Evolutionary conservation across 306 rosid species (phyloP).

Genomic region (Cicer bijugum): DNA sequence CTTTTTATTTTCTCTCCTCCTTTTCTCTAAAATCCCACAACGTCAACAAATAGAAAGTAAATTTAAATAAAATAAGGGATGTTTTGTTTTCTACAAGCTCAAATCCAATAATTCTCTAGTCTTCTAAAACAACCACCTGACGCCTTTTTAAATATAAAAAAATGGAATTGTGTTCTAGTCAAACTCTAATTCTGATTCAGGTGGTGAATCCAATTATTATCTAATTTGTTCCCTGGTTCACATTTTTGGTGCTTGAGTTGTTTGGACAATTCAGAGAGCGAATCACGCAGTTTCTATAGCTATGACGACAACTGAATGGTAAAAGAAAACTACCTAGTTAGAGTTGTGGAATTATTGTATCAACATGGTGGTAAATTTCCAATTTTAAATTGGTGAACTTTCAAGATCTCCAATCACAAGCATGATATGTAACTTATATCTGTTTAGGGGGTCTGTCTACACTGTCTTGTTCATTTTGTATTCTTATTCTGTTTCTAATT

Average conservation of each 20-base stretch:
- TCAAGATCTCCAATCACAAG: background rate
- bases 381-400: constrained; percentile 9
- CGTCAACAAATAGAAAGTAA: background rate
- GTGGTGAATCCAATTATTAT: background rate
- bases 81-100: background rate
- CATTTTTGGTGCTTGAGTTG: too few species aligned
- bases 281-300: too few species aligned
- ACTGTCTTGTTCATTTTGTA: constrained; percentile 21
- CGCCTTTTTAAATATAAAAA: background rate
- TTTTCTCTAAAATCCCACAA: too few species aligned
- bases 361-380: background rate
- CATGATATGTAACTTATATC: too few species aligned
- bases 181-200: background rate
- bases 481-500: constrained; percentile 2
- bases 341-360: background rate
- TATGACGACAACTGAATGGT: background rate
- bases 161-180: background rate
- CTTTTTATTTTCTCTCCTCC: too few species aligned
- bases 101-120: background rate
- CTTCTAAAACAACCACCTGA: background rate
- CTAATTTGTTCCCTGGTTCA: too few species aligned
- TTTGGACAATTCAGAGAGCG: too few species aligned
- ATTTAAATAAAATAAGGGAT: background rate
- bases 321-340: background rate
- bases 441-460: background rate